phyloP scores from a whole-genome alignment of 108 stramenopile genomes.

The Thalassiosira profunda region DNA sequence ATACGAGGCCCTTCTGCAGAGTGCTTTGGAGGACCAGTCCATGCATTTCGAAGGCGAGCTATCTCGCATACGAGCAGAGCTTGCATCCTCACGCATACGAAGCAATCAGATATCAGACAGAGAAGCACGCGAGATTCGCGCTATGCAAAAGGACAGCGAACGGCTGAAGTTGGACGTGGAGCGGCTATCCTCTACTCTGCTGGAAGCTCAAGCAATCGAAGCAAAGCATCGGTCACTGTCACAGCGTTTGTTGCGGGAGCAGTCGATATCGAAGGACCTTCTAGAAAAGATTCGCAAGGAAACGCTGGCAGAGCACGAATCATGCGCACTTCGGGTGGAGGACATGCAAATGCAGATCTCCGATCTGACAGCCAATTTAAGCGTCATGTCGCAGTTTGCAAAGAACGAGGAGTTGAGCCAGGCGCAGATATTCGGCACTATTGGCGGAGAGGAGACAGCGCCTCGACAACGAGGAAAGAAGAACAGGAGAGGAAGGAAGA shows the following conservation, averaged over 20 bases:
- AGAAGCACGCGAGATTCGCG: slow-evolving; percentile 54
- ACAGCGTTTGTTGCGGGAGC: slow-evolving; percentile 71
- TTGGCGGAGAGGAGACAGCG: too few species aligned
- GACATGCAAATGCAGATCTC: slow-evolving; percentile 85
- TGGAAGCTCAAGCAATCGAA: slow-evolving; percentile 78
- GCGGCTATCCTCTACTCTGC: slow-evolving; percentile 39
- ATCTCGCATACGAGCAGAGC: slow-evolving; percentile 60
- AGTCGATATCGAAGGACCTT: slow-evolving; percentile 71
- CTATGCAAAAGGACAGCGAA: slow-evolving; percentile 59
- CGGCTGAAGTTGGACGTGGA: slow-evolving; percentile 54
- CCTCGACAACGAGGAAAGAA: too few species aligned
- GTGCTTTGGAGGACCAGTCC: slow-evolving; percentile 92
- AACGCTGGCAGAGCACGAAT: slow-evolving; percentile 41
- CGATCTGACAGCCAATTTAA: slow-evolving; percentile 81
- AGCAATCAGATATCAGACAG: slow-evolving; percentile 44
- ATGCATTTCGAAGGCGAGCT: slow-evolving; percentile 89
- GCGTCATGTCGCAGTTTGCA: slow-evolving; percentile 74
- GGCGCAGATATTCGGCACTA: slow-evolving; percentile 81
- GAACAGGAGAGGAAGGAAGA: slow-evolving; percentile 33
- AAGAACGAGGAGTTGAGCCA: slow-evolving; percentile 67
- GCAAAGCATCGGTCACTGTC: slow-evolving; percentile 61
- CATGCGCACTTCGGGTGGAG: slow-evolving; percentile 59
- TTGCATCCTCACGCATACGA: slow-evolving; percentile 63
- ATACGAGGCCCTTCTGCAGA: slow-evolving; percentile 88
- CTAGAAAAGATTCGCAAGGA: slow-evolving; percentile 77